A percentile compares a stretch with the other conserved stretches of the same genome.
phyloP scores from a whole-genome alignment of 192 early-diverging fungal species.

The Podila minutissima region DNA sequence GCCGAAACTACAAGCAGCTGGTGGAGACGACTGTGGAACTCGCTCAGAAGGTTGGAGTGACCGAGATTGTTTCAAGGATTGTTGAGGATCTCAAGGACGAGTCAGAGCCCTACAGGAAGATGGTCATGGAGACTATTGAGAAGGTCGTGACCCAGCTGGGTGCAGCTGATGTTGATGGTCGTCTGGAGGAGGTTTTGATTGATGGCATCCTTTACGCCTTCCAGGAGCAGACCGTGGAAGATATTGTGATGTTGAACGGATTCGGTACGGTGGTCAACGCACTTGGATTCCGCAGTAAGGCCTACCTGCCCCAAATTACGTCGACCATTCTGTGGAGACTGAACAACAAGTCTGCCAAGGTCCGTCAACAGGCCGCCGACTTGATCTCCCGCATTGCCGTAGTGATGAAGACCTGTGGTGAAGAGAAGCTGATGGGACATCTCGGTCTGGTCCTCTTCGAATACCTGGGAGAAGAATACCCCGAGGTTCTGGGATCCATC shows the following conservation, averaged over 20 bases:
- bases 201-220: slow-evolving; percentile 98
- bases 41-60: slow-evolving; percentile 92
- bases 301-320: slow-evolving; percentile 93
- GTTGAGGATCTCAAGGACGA: slow-evolving; percentile 97
- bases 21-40: slow-evolving; percentile 97
- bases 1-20: slow-evolving; percentile 91
- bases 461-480: slow-evolving; percentile 99
- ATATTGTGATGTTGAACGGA: slow-evolving; percentile 91
- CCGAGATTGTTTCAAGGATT: slow-evolving; percentile 87
- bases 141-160: slow-evolving; percentile 82
- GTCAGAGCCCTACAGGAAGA: slow-evolving; percentile 90
- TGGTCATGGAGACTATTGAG: slow-evolving; percentile 98
- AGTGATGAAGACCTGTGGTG: slow-evolving; percentile 94
- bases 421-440: slow-evolving; percentile 95
- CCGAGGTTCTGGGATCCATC: slow-evolving; percentile 97
- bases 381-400: slow-evolving; percentile 93
- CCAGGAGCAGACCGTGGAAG: slow-evolving; percentile 98
- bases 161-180: slow-evolving; percentile 89
- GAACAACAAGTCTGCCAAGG: slow-evolving; percentile 95
- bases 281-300: slow-evolving; percentile 88
- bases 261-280: slow-evolving; percentile 96
- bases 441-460: slow-evolving; percentile 96
- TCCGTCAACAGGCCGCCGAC: slow-evolving; percentile 98
- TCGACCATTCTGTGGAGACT: slow-evolving; percentile 96
- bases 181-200: slow-evolving; percentile 94